Conservation (phyloP, 169 alveolate genomes). For the Blepharisma undulans region DNA sequence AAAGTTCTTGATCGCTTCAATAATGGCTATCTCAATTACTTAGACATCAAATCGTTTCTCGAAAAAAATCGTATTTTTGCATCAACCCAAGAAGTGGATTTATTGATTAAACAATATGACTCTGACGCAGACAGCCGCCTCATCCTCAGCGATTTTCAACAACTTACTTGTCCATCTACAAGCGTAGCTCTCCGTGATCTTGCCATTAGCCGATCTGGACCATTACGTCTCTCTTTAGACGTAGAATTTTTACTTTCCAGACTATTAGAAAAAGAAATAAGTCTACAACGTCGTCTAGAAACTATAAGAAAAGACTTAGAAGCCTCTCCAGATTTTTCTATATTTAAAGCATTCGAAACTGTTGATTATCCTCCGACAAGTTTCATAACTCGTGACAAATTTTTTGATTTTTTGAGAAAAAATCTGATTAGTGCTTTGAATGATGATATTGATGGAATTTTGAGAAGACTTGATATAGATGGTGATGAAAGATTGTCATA, state of each 20-base stretch:
- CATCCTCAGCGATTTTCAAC: background rate
- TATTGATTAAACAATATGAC: conserved; percentile 30
- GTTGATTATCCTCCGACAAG: conserved; percentile 39
- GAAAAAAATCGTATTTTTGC: background rate
- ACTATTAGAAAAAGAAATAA: conserved; percentile 21
- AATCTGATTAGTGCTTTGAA: background rate
- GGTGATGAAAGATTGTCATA: conserved; percentile 33
- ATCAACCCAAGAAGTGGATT: background rate
- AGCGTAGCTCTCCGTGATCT: conserved; percentile 38
- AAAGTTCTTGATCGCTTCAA: conserved; percentile 8
- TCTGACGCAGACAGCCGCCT: conserved; percentile 37
- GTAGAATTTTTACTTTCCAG: conserved; percentile 29
- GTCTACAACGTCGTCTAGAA: conserved; percentile 3
- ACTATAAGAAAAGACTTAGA: background rate
- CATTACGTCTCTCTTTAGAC: background rate
- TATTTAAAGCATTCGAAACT: background rate
- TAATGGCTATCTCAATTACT: conserved; percentile 13
- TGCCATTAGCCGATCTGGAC: conserved; percentile 5
- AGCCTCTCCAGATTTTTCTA: conserved; percentile 23
- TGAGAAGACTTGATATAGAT: conserved; percentile 36
- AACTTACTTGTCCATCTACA: conserved; percentile 31
- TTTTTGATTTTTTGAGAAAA: background rate
- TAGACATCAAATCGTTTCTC: conserved; percentile 22
- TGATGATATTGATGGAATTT: conserved; percentile 33
- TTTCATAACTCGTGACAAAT: conserved; percentile 6